Percentiles rank a stretch among this genome's conserved stretches.
Conservation (phyloP, 345 rosid genomes). For the Rhodamnia argentea region DNA sequence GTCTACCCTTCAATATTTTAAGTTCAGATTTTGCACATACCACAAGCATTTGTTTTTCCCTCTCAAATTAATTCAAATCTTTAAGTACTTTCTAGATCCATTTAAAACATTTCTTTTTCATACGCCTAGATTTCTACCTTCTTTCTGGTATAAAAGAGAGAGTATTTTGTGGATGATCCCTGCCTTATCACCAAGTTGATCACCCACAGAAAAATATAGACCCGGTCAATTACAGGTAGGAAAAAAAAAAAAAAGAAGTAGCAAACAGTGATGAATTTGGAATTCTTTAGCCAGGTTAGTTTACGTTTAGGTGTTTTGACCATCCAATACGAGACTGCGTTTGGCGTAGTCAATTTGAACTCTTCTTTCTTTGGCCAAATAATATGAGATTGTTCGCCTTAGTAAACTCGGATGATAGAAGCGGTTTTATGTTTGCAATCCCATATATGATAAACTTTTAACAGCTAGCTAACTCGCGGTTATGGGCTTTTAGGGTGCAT, state of each 20-base stretch:
- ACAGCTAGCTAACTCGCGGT: background rate
- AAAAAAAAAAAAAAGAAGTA: background rate
- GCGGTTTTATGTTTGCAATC: background rate
- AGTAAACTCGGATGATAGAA: background rate
- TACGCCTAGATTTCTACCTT: background rate
- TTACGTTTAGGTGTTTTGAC: background rate
- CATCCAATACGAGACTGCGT: background rate
- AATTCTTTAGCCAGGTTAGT: too few relatives aligned
- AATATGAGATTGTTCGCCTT: background rate
- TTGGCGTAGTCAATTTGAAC: background rate
- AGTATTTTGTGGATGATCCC: background rate
- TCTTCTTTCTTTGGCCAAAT: background rate
- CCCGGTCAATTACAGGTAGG: background rate
- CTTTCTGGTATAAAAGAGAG: too few relatives aligned
- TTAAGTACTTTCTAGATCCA: background rate
- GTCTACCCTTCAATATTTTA: background rate
- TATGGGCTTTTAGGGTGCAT: background rate
- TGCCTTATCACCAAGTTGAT: background rate
- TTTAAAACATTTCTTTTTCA: background rate
- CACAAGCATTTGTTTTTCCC: background rate
- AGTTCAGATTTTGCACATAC: background rate
- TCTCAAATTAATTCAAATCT: background rate
- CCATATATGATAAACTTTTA: background rate
- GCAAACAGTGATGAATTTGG: too few relatives aligned
- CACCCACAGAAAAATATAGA: background rate